Conservation (phyloP, 257 asterid genomes). For the Solanum chaucha region DNA sequence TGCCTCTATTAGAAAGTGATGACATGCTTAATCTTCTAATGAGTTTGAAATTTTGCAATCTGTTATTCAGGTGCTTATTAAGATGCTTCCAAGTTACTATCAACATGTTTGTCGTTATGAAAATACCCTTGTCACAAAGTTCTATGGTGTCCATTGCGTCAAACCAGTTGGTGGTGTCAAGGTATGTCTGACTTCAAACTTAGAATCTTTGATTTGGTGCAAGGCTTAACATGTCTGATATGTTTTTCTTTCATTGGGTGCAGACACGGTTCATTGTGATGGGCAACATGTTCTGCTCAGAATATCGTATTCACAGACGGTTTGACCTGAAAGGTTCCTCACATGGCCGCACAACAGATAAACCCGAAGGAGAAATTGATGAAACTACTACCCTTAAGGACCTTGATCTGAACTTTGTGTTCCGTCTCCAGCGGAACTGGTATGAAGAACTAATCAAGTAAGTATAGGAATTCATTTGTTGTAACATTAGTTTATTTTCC, state of each 20-base stretch:
- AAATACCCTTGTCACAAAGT: slow-evolving; percentile 84
- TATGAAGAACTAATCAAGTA: slow-evolving; percentile 82
- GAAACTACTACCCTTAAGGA: slow-evolving; percentile 93
- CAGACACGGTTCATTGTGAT: slow-evolving; percentile 94
- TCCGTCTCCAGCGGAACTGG: slow-evolving; percentile 69
- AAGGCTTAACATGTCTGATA: slow-evolving; percentile 7
- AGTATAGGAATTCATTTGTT: slow-evolving; percentile 14
- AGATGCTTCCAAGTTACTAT: slow-evolving; percentile 90
- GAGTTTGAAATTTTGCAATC: slow-evolving; percentile 6
- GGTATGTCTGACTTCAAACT: slow-evolving; percentile 30
- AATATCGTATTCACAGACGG: slow-evolving; percentile 76
- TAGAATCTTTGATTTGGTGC: background rate
- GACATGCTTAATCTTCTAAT: background rate
- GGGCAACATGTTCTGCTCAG: slow-evolving; percentile 98
- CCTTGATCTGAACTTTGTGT: slow-evolving; percentile 65
- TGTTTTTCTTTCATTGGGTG: background rate
- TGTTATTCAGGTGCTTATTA: slow-evolving; percentile 67
- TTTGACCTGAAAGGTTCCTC: slow-evolving; percentile 95
- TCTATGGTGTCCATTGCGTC: slow-evolving; percentile 93
- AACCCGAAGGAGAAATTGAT: slow-evolving; percentile 68
- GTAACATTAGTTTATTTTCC: background rate
- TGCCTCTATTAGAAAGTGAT: background rate
- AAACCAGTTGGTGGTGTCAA: slow-evolving; percentile 94
- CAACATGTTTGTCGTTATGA: slow-evolving; percentile 71
- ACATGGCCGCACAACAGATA: slow-evolving; percentile 82